These are phyloP conservation scores for Colletotrichum lindemuthianum DNA, from an alignment of 2,329 filamentous ascomycete genomes.

Conservation along the genomic window DNA sequence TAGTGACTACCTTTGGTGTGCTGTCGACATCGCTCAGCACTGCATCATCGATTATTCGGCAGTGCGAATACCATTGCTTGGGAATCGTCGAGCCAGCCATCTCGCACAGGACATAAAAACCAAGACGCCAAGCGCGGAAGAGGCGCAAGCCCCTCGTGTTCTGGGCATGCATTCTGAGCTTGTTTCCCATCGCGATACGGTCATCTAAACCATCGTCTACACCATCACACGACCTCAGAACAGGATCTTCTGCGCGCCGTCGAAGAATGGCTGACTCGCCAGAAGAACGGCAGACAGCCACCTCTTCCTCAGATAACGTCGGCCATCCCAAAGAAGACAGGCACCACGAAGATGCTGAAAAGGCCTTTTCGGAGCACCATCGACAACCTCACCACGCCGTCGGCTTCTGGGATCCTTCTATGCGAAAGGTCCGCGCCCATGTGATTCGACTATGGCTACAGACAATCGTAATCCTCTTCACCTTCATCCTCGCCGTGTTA, in stretches of 20 bases:
- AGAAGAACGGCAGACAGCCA: not conserved
- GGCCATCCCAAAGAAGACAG: constrained; percentile 1
- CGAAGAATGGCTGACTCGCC: not conserved
- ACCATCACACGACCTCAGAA: too few species aligned
- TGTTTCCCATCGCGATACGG: too few species aligned
- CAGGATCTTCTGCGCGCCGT: too few species aligned
- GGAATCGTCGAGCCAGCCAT: too few species aligned
- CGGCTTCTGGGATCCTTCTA: constrained; percentile 55
- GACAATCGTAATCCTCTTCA: constrained; percentile 55
- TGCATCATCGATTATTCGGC: not conserved
- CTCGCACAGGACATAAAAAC: too few species aligned
- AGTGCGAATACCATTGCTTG: too few species aligned
- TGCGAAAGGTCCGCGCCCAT: constrained; percentile 42
- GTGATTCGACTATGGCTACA: constrained; percentile 41
- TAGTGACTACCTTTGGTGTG: not conserved
- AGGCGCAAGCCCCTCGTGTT: too few species aligned
- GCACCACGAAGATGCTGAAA: not conserved
- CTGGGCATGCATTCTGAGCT: too few species aligned
- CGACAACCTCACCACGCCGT: constrained; percentile 46
- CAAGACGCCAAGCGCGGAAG: too few species aligned
- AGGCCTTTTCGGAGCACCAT: not conserved
- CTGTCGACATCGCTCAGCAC: not conserved
- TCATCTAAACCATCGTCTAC: too few species aligned
- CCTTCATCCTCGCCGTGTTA: constrained; percentile 65
- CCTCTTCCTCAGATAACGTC: not conserved